Evolutionary conservation across 1,284 basidiomycete genomes (phyloP).

Genomic region (Cutaneotrichosporon sp.): DNA sequence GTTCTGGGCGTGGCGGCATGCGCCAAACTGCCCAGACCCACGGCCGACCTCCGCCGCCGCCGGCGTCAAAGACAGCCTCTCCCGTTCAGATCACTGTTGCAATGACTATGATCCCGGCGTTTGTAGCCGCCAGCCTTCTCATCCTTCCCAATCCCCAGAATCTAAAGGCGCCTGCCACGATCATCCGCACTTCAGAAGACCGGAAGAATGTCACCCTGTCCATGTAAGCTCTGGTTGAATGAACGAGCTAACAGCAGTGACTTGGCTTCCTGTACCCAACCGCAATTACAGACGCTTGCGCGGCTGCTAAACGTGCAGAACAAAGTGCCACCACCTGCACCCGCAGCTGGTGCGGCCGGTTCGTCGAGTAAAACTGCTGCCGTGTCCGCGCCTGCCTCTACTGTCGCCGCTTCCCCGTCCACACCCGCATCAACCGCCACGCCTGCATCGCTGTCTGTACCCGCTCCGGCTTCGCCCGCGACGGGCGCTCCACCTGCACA

Average conservation of each 20-base stretch:
- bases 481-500: too few species aligned
- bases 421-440: too few species aligned
- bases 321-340: too few species aligned
- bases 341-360: too few species aligned
- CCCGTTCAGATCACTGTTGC: slow-evolving; percentile 20
- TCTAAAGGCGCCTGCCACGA: slow-evolving; percentile 28
- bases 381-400: too few species aligned
- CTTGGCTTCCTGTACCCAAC: slow-evolving; percentile 26
- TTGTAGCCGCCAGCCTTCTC: slow-evolving; percentile 16
- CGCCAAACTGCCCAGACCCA: slow-evolving; percentile 5
- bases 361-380: too few species aligned
- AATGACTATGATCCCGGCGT: slow-evolving; percentile 13
- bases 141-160: slow-evolving; percentile 18
- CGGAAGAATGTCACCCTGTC: slow-evolving; percentile 30
- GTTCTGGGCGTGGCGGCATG: slow-evolving; percentile 14
- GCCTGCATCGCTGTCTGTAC: too few species aligned
- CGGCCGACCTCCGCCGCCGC: neutral
- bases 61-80: neutral
- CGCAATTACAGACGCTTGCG: slow-evolving; percentile 30
- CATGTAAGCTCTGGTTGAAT: slow-evolving; percentile 23
- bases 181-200: slow-evolving; percentile 33
- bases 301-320: slow-evolving; percentile 31
- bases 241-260: slow-evolving; percentile 14
- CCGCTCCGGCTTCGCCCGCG: too few species aligned
- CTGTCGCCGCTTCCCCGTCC: too few species aligned